Evolutionary conservation across 768 basidiomycete genomes (phyloP).

Genomic region (Hypsizygus marmoreus): DNA sequence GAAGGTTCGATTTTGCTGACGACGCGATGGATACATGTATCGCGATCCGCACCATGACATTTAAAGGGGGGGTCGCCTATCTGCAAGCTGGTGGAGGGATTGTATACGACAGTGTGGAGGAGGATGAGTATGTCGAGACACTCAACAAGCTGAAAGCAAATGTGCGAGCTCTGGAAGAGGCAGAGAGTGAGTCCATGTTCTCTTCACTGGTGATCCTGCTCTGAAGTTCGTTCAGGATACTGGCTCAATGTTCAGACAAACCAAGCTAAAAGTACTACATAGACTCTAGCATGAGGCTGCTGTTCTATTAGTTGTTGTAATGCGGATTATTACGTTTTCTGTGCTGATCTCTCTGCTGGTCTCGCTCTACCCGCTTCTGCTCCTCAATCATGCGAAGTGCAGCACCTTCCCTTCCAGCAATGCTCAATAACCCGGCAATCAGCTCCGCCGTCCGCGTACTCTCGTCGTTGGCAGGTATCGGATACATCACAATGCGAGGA

Average conservation of each 20-base stretch:
- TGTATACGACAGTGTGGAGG: conserved; percentile 94
- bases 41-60: conserved; percentile 96
- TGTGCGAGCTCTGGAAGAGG: conserved; percentile 78
- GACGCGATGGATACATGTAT: conserved; percentile 99
- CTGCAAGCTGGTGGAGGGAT: conserved; percentile 97
- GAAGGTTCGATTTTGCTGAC: conserved; percentile 94
- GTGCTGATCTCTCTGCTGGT: conserved; percentile 16
- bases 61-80: conserved; percentile 90
- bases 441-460: conserved; percentile 88
- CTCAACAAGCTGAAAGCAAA: conserved; percentile 93
- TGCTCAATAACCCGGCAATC: conserved; percentile 84
- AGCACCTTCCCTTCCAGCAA: conserved; percentile 80
- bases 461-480: conserved; percentile 99
- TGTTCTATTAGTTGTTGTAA: conserved; percentile 8
- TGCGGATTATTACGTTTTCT: conserved; percentile 13
- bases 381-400: conserved; percentile 43
- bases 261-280: conserved; percentile 25
- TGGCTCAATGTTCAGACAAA: conserved; percentile 69
- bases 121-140: conserved; percentile 96
- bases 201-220: conserved; percentile 12
- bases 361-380: conserved; percentile 27
- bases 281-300: conserved; percentile 13
- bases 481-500: conserved; percentile 95
- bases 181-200: conserved; percentile 70
- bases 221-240: conserved; percentile 48